These are phyloP conservation scores for Vitis hybrid DNA, from an alignment of 177 flowering plant species.

Conservation along the genomic window DNA sequence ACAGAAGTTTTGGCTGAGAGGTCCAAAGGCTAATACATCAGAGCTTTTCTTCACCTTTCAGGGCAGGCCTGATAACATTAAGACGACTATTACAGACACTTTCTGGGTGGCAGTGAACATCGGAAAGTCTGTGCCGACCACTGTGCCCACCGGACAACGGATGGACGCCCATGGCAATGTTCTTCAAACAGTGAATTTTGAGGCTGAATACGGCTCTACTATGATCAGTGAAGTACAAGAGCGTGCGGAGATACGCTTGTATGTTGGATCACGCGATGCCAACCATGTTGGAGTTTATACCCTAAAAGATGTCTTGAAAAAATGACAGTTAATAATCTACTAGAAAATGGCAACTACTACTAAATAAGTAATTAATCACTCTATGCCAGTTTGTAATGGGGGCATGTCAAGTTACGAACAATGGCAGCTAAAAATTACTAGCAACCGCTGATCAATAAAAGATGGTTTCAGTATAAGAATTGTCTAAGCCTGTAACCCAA, in stretches of 20 bases:
- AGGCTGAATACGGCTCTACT: neutral
- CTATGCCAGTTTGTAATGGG: too few species aligned
- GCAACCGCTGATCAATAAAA: too few species aligned
- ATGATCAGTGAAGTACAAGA: slow-evolving; percentile 1
- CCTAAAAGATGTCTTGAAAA: too few species aligned
- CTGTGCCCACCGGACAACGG: neutral
- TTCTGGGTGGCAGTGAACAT: slow-evolving; percentile 25
- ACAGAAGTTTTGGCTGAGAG: slow-evolving; percentile 16
- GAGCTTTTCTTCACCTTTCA: slow-evolving; percentile 7
- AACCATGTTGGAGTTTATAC: neutral
- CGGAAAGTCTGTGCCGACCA: neutral
- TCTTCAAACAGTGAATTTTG: neutral
- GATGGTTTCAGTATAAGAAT: too few species aligned
- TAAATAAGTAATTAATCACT: too few species aligned
- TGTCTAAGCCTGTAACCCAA: too few species aligned
- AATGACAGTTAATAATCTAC: too few species aligned
- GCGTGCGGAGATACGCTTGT: neutral
- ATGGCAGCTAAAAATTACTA: too few species aligned
- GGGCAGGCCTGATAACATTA: slow-evolving; percentile 19
- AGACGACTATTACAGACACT: slow-evolving; percentile 1
- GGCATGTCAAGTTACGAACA: too few species aligned
- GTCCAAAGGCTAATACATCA: slow-evolving; percentile 9
- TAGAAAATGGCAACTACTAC: too few species aligned
- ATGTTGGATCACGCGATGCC: neutral
- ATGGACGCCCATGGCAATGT: neutral